Evolutionary conservation across 2,329 filamentous ascomycete species (phyloP).

Genomic region (Venturia aucupariae): DNA sequence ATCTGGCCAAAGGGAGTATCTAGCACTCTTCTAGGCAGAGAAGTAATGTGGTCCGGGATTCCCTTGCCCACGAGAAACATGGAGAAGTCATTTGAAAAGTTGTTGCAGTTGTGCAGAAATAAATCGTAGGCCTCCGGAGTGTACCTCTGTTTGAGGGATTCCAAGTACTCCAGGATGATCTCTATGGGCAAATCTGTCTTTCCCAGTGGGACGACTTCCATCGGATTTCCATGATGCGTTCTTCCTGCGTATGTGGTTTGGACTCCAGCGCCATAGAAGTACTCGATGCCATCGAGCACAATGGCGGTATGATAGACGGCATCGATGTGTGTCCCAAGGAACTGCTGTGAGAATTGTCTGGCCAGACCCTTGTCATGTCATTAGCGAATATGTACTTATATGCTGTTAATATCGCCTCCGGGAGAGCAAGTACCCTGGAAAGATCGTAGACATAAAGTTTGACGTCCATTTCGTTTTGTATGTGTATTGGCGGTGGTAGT

Average conservation of each 20-base stretch:
- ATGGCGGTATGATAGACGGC: conserved; percentile 94
- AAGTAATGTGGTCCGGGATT: conserved; percentile 79
- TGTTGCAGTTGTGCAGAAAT: conserved; percentile 91
- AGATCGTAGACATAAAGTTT: conserved; percentile 44
- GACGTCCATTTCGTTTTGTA: conserved; percentile 34
- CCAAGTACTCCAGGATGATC: conserved; percentile 76
- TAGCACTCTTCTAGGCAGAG: conserved; percentile 75
- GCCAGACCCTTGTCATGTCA: conserved; percentile 40
- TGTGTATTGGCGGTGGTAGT: background rate
- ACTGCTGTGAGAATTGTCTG: conserved; percentile 45
- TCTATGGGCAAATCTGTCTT: conserved; percentile 70
- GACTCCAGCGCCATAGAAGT: conserved; percentile 82
- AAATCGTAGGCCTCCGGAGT: conserved; percentile 81
- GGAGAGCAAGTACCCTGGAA: conserved; percentile 28
- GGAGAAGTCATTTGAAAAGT: conserved; percentile 86
- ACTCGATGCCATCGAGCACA: conserved; percentile 75
- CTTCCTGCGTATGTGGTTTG: conserved; percentile 70
- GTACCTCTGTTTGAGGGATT: conserved; percentile 74
- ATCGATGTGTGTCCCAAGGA: conserved; percentile 63
- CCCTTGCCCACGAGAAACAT: conserved; percentile 83
- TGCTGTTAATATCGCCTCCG: background rate
- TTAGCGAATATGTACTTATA: conserved; percentile 1
- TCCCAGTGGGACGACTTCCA: conserved; percentile 68
- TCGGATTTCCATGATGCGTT: conserved; percentile 78
- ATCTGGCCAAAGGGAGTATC: conserved; percentile 82